Evolutionary conservation across 2,329 filamentous ascomycete genomes (phyloP).

Genomic region (Metarhizium humberi): DNA sequence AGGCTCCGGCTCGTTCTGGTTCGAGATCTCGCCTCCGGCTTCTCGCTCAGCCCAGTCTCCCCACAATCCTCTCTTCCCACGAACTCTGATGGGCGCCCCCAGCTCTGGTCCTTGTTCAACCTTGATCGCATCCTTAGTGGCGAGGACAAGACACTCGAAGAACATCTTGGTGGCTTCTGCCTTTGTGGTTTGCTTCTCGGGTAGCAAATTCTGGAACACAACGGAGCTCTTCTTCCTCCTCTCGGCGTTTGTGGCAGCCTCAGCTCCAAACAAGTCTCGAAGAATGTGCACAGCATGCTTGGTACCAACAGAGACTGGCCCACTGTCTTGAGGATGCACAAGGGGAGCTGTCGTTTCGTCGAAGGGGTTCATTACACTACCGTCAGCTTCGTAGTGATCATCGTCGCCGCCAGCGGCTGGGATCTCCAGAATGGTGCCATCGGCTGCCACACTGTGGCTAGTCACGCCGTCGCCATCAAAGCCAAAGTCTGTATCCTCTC

Average conservation of each 20-base stretch:
- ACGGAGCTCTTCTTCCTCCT: conserved; percentile 69
- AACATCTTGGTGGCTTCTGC: conserved; percentile 99
- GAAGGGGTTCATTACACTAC: conserved; percentile 50
- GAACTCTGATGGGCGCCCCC: conserved; percentile 71
- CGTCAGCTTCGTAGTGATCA: conserved; percentile 32
- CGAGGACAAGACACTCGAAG: conserved; percentile 90
- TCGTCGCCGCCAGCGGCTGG: conserved; percentile 41
- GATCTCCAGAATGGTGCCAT: conserved; percentile 57
- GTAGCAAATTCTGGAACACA: conserved; percentile 84
- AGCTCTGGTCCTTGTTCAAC: conserved; percentile 77
- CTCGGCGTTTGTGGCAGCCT: conserved; percentile 58
- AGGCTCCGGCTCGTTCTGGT: conserved; percentile 34
- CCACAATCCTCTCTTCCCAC: conserved; percentile 93
- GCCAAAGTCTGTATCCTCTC: conserved; percentile 51
- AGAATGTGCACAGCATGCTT: conserved; percentile 94
- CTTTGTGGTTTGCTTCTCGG: conserved; percentile 69
- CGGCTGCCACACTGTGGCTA: conserved; percentile 43
- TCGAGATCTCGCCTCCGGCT: conserved; percentile 52
- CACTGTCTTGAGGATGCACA: conserved; percentile 73
- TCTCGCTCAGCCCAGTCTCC: conserved; percentile 85
- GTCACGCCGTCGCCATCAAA: conserved; percentile 35
- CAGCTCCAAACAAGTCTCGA: conserved; percentile 73
- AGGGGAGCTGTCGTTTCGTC: conserved; percentile 71
- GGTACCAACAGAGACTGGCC: conserved; percentile 81
- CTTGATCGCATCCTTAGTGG: conserved; percentile 96